Evolutionary conservation across 2,329 filamentous ascomycete genomes (phyloP), one percentile per base, ranked within the genome.

Genomic region (Chaetomium strumarium): DNA sequence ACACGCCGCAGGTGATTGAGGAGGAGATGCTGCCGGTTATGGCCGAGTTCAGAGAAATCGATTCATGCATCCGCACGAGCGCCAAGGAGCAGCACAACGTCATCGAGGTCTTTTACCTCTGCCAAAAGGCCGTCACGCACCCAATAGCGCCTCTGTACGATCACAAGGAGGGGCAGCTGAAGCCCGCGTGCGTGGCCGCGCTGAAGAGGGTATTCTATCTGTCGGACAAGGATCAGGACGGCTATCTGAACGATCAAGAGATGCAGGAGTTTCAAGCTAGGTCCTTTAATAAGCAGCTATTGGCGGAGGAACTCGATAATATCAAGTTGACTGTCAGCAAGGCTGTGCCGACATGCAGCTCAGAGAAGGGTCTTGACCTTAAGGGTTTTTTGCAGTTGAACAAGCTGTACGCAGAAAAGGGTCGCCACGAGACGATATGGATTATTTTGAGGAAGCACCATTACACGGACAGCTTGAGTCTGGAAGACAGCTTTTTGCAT

Each of bases 21-120:
- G 93, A 97, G 68, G 93, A 99, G 73, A 96, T 99, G 90, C 77
- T 97, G 31, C 93, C 93, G 0, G 85, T 99, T 59, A 96, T 99
- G 93, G 86, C 88, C 56, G 93, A 99, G 72, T 99, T 97, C 72
- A 92, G 96, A 66, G 93, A 97, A 70, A 96, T 99, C 58, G 93
- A 99, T 68, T 96, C 91, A 0, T 99, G 93, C 70, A 97, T 99
- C 66, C 82, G 93, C 51, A 90, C 91, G 9, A 97, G 91, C 69
- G 90, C 92, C 17, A 83, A 89, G 62, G 89, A 96, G 64, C 90
- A 96, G 66, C 84, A 86, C 62, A 96, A 96, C 69, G 88, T 96
- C 67, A 95, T 96, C 67, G 91, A 92, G 69, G 90, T 92, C 55
- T 97, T 99, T 73, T 97, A 96, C 65, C 83, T 99, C 13, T 99